Conservation (phyloP, 768 basidiomycete genomes). For the Pleurotus ostreatus region DNA sequence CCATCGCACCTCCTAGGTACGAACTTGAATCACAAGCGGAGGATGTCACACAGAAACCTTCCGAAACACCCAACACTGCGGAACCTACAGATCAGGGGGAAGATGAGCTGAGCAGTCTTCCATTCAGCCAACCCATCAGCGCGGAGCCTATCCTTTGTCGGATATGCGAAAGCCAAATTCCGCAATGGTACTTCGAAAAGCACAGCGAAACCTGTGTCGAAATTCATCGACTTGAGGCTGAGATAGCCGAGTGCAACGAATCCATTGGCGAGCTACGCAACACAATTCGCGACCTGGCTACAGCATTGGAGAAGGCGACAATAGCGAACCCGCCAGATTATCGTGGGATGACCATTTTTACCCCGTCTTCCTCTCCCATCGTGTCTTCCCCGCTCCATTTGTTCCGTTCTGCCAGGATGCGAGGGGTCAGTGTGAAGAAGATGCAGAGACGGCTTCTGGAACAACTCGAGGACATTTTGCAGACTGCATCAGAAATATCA, state of each 20-base stretch:
- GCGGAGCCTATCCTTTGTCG: slow-evolving; percentile 87
- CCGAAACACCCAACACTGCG: neutral
- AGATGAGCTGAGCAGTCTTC: slow-evolving; percentile 66
- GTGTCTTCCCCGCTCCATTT: slow-evolving; percentile 74
- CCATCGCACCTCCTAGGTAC: slow-evolving; percentile 66
- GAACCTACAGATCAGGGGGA: slow-evolving; percentile 27
- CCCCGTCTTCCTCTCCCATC: slow-evolving; percentile 66
- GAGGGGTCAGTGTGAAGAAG: slow-evolving; percentile 75
- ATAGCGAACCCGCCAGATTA: slow-evolving; percentile 72
- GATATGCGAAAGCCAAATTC: slow-evolving; percentile 95
- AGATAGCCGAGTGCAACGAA: slow-evolving; percentile 92
- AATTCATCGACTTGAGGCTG: slow-evolving; percentile 92
- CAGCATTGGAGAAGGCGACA: slow-evolving; percentile 72
- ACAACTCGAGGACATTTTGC: slow-evolving; percentile 82
- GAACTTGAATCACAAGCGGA: slow-evolving; percentile 61
- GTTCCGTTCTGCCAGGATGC: slow-evolving; percentile 75
- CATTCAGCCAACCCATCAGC: slow-evolving; percentile 73
- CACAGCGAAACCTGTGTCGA: slow-evolving; percentile 99
- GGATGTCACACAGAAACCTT: slow-evolving; percentile 48
- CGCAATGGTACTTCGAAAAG: slow-evolving; percentile 99
- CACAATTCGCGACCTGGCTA: slow-evolving; percentile 74
- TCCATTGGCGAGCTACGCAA: slow-evolving; percentile 82
- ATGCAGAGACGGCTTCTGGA: slow-evolving; percentile 78
- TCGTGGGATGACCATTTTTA: slow-evolving; percentile 81
- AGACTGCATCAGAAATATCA: slow-evolving; percentile 75